These are phyloP conservation scores for Cordyceps javanica DNA, from an alignment of 2,329 filamentous ascomycete genomes.

Conservation along the genomic window DNA sequence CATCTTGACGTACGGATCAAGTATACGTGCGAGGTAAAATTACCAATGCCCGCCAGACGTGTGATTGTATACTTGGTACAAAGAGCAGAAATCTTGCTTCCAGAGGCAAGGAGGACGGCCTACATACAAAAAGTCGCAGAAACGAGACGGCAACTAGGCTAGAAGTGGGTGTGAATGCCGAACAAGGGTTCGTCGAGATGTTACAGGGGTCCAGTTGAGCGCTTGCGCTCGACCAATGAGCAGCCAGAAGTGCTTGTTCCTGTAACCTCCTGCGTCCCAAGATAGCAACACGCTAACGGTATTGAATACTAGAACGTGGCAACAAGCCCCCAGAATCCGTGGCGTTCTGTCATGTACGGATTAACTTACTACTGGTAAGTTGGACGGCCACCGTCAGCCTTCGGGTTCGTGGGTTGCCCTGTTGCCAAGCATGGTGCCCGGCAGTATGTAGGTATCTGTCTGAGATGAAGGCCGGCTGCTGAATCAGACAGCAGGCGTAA, in stretches of 20 bases:
- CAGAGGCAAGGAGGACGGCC: no score
- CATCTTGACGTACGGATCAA: no score
- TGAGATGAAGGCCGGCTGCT: neutral
- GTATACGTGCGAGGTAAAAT: no score
- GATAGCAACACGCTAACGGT: slow-evolving; percentile 12
- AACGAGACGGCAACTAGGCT: neutral
- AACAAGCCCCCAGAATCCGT: neutral
- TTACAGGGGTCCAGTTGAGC: slow-evolving; percentile 1
- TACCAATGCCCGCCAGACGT: no score
- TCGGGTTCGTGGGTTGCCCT: neutral
- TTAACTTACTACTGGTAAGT: no score
- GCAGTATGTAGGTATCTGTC: neutral
- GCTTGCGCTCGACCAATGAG: slow-evolving; percentile 9
- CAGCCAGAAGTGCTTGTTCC: neutral
- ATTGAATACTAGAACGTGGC: slow-evolving; percentile 3
- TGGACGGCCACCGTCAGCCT: neutral
- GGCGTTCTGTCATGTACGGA: neutral
- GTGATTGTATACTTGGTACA: neutral
- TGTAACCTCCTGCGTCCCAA: slow-evolving; percentile 12
- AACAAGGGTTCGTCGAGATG: neutral
- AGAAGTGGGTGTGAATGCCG: neutral
- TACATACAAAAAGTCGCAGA: neutral
- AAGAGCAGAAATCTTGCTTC: neutral
- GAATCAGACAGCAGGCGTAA: neutral
- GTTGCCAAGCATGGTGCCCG: neutral